Evolutionary conservation across 768 basidiomycete species (phyloP), one percentile per base, ranked within the genome.

Genomic region (Pilatotrama ljubarskyi): DNA sequence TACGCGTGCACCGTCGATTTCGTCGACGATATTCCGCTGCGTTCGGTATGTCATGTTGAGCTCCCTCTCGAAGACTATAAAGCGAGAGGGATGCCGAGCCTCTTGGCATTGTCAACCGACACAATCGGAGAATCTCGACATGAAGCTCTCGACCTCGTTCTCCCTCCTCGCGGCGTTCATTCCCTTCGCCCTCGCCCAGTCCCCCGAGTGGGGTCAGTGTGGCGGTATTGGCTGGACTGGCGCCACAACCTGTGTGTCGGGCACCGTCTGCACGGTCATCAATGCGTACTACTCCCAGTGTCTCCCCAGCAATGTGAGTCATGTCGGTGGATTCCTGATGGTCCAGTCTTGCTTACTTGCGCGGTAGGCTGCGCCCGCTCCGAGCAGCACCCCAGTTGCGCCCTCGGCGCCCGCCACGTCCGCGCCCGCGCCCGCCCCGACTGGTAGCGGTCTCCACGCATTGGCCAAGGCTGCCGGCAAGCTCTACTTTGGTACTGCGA

Each of bases 401-500:
- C 51, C 61, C 2, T 42, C 51, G 3, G 36, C 40, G 2, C 59
- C 59, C 20, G 41, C 57, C 36, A 52, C 66, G 29, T 48, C 61
- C 14, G 48, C 66, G 7, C 22, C 32, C 9, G 40, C 38, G 24
- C 51, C 61, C 20, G 58, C 58, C 15, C 58, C 62, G 11, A 26
- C 62, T 10, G 60, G 47, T n/a, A 58, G 64, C 26, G 66, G 66
- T 13, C 69, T 74, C 58, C 62, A 74, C 68, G 55, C 62, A 40
- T 66, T 73, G 7, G 80, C 79, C 6, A 73, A 72, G 57, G 72
- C 76, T n/a, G 75, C 76, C 8, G 78, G 79, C 29, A 80, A 80
- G 68, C 69, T 72, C 32, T 81, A 82, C 72, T 82, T 82, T 59
- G 80, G 81, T 15, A 74, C 77, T 32, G 81, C 81, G 24, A 81